Evolutionary conservation across 306 rosid species (phyloP).

Genomic region (Citrullus mucosospermus): DNA sequence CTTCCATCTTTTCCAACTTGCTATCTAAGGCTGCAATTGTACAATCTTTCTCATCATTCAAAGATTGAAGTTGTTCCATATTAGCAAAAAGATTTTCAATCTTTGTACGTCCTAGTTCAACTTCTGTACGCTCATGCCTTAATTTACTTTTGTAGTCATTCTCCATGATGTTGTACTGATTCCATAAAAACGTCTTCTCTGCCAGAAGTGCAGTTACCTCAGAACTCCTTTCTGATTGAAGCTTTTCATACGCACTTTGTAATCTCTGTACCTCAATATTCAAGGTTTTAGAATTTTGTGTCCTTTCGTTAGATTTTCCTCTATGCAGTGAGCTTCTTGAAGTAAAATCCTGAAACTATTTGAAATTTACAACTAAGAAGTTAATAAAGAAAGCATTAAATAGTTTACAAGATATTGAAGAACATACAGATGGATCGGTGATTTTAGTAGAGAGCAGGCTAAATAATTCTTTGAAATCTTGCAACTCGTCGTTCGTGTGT

Average conservation of each 20-base stretch:
- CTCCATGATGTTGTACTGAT: constrained; percentile 63
- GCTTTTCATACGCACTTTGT: constrained; percentile 45
- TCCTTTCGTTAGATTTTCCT: constrained; percentile 13
- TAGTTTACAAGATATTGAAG: not conserved
- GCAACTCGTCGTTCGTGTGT: constrained; percentile 39
- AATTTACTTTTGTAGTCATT: constrained; percentile 32
- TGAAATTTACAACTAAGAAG: constrained; percentile 18
- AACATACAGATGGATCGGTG: constrained; percentile 34
- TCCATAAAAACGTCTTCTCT: constrained; percentile 80
- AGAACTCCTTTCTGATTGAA: constrained; percentile 33
- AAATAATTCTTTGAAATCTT: constrained; percentile 42
- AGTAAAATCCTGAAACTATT: constrained; percentile 24
- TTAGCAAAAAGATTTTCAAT: constrained; percentile 33
- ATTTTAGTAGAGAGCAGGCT: constrained; percentile 22
- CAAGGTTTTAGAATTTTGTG: constrained; percentile 7
- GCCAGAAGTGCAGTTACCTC: constrained; percentile 52
- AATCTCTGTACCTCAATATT: constrained; percentile 31
- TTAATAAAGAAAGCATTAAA: not conserved
- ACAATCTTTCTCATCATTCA: constrained; percentile 43
- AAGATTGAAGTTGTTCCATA: constrained; percentile 52
- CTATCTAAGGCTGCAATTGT: constrained; percentile 30
- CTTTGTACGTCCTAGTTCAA: constrained; percentile 37
- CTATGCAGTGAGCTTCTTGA: constrained; percentile 13
- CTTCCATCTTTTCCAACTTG: constrained; percentile 35
- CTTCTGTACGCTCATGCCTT: constrained; percentile 36